phyloP scores from a whole-genome alignment of 768 basidiomycete genomes.

The Lactifluus subvellereus region DNA sequence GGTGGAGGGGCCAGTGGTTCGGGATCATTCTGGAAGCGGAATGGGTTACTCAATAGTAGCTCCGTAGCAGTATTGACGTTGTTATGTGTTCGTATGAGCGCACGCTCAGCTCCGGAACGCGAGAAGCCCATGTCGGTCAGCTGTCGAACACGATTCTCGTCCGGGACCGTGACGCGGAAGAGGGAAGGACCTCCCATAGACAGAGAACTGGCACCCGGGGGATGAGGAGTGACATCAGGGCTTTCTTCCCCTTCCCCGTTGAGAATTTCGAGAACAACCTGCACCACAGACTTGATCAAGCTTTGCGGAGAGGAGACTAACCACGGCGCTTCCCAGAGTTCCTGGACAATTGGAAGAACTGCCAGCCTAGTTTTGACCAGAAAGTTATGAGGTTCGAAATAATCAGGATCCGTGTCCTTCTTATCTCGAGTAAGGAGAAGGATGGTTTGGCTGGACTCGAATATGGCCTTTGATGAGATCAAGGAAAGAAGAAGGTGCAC shows the following conservation, averaged over 20 bases:
- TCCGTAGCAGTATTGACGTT: constrained; percentile 88
- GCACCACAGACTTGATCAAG: constrained; percentile 69
- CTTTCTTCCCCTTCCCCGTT: constrained; percentile 76
- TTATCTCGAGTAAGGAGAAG: constrained; percentile 70
- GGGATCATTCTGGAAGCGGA: constrained; percentile 66
- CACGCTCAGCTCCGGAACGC: constrained; percentile 78
- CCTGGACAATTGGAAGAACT: constrained; percentile 57
- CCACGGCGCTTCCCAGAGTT: constrained; percentile 84
- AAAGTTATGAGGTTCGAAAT: constrained; percentile 84
- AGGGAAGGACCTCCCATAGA: constrained; percentile 32
- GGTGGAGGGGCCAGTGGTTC: constrained; percentile 35
- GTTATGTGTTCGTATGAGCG: constrained; percentile 78
- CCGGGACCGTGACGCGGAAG: constrained; percentile 44
- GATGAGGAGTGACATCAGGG: constrained; percentile 35
- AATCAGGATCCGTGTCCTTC: constrained; percentile 66
- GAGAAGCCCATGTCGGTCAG: constrained; percentile 97
- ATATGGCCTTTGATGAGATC: constrained; percentile 69
- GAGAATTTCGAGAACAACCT: constrained; percentile 72
- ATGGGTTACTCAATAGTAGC: constrained; percentile 75
- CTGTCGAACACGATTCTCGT: constrained; percentile 74
- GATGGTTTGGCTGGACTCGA: constrained; percentile 81
- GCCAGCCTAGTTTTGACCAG: constrained; percentile 73
- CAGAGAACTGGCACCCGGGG: constrained; percentile 30
- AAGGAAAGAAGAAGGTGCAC: constrained; percentile 72
- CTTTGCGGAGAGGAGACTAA: constrained; percentile 67